Conservation (phyloP, 2,329 filamentous ascomycete genomes). For the Lachnellula arida region DNA sequence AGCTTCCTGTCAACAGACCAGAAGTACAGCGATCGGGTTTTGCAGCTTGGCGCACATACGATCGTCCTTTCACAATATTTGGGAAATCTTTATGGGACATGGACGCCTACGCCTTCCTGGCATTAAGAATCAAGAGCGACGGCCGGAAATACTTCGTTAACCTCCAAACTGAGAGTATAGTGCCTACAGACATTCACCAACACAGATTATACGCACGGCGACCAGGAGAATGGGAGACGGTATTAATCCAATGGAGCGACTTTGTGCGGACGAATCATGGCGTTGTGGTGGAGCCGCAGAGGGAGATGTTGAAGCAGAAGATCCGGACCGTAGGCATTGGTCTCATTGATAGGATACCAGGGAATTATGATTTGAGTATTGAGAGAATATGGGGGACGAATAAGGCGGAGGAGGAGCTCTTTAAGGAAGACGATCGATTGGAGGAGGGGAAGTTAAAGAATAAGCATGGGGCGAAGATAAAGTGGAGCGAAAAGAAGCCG, state of each 20-base stretch:
- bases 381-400: slow-evolving; percentile 92
- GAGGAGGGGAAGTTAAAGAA: slow-evolving; percentile 37
- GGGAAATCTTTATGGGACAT: slow-evolving; percentile 84
- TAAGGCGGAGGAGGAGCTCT: slow-evolving; percentile 19
- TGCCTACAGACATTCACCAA: slow-evolving; percentile 93
- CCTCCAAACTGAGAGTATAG: slow-evolving; percentile 88
- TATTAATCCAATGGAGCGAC: slow-evolving; percentile 84
- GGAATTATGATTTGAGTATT: slow-evolving; percentile 82
- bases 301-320: slow-evolving; percentile 80
- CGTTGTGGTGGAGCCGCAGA: slow-evolving; percentile 86
- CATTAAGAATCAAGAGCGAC: slow-evolving; percentile 83
- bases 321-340: slow-evolving; percentile 83
- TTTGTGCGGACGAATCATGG: slow-evolving; percentile 96
- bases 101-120: slow-evolving; percentile 82
- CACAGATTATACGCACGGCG: slow-evolving; percentile 77
- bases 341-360: slow-evolving; percentile 81
- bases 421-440: slow-evolving; percentile 26
- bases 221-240: slow-evolving; percentile 88
- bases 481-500: slow-evolving; percentile 35
- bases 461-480: slow-evolving; percentile 40
- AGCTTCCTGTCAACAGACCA: slow-evolving; percentile 70
- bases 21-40: slow-evolving; percentile 77
- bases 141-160: slow-evolving; percentile 92
- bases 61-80: slow-evolving; percentile 74
- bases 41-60: slow-evolving; percentile 82